phyloP scores from a whole-genome alignment of 2,329 filamentous ascomycete genomes.

The Curvularia hawaiiensis region DNA sequence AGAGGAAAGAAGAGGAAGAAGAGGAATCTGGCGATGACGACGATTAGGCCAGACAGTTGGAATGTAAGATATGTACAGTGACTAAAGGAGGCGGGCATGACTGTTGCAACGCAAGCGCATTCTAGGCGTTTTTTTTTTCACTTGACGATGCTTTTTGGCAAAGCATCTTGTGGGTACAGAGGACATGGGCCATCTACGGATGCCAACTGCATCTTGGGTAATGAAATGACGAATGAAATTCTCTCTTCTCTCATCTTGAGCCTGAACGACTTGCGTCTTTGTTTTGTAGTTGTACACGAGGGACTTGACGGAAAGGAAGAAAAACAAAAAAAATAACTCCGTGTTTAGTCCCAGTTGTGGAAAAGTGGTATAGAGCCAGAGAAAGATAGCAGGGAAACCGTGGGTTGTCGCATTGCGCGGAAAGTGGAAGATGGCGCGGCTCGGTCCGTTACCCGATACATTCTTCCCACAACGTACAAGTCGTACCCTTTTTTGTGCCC shows the following conservation, averaged over 20 bases:
- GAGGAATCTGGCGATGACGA: conserved; percentile 42
- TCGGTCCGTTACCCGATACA: neutral
- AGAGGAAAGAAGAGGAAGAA: conserved; percentile 57
- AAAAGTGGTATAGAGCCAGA: neutral
- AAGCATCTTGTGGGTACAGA: neutral
- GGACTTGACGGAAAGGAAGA: no score
- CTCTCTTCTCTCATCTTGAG: neutral
- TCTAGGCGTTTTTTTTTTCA: conserved; percentile 2
- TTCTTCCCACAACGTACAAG: neutral
- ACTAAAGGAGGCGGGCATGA: neutral
- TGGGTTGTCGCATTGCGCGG: neutral
- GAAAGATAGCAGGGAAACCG: neutral
- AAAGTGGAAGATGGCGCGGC: neutral
- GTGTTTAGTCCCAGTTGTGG: no score
- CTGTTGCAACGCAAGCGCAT: conserved; percentile 5
- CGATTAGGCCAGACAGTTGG: conserved; percentile 24
- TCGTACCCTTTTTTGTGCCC: neutral
- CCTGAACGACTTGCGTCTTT: neutral
- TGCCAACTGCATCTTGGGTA: neutral
- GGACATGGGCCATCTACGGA: neutral
- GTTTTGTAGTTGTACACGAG: neutral
- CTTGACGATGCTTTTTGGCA: neutral
- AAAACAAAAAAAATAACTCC: no score
- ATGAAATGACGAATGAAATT: conserved; percentile 3
- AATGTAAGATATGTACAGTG: conserved; percentile 17